Base-by-base conservation (phyloP, 257 asterid genomes). In the Plectranthus barbatus region DNA sequence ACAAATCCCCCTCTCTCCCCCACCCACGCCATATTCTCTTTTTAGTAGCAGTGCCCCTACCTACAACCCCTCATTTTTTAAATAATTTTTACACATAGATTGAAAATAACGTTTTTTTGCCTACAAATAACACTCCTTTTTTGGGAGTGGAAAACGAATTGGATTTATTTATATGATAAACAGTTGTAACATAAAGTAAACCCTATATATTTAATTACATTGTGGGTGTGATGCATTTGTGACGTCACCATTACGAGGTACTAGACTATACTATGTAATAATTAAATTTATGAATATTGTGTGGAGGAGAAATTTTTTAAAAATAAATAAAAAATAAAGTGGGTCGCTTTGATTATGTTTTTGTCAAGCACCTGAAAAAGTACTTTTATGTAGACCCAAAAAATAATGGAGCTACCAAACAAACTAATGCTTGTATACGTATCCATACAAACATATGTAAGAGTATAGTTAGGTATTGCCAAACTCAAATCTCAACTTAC, bases 101-200 rank as follows among this genome's bases (percentile, higher is more conserved):
- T 24, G 62, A 52, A 26, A 74, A 64, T 24, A 15, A 60, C 69
- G 53, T 70, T 72, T 70, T 72, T 72, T 29, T 52, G 58, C 17
- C 59, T 47, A 52, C 47, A 14, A 39, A 64, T 65, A 60, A 59
- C 12, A 26, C 57, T 37, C 57, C 64, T 29, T 79, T n/a, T 80
- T 67, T 58, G 41, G 42, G 56, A 72, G 81, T 80, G 86, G 86
- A 72, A 63, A 56, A 56, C 74, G 54, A 70, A 77, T 68, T 68
- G 68, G 56, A 26, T 26, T 64, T 74, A 55, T 67, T 67, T 34
- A 67, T 56, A 40, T 41, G 52, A 40, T 21, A 59, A 59, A 56
- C 5, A 47, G 64, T 52, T 56, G 40, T 33, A 36, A 49, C 42
- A 12, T 45, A 69, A 60, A 42, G 44, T n/a, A 18, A 21, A 59